Base-by-base conservation (phyloP, 2,329 filamentous ascomycete genomes). In the Phaeoacremonium minimum region DNA sequence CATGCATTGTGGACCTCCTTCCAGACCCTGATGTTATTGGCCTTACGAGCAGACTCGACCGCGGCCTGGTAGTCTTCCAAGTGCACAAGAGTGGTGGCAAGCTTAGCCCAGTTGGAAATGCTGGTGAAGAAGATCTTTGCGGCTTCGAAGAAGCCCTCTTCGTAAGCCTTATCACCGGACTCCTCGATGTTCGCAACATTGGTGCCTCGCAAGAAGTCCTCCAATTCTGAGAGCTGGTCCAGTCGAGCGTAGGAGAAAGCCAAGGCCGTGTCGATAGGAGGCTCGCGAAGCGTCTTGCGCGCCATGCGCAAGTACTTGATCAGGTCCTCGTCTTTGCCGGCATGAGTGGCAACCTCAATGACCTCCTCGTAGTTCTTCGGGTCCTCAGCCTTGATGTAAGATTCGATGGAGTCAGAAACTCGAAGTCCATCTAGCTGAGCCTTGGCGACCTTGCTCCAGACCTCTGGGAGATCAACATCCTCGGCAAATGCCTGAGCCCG, bases 51-150 rank as follows among this genome's bases (percentile, higher is more conserved):
- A 55, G 89, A 96, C 61, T 98, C 93, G 29, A 98, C 93, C 31
- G 93, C 93, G 50, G 88, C 88, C 65, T 98, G 94, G 70, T 98
- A 97, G 51, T 98, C 93, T 47, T 83, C 85, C 6, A 98, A 80
- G 61, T 97, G 89, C n/a, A 98, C 93, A 42, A 97, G 78, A 9
- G 93, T 98, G 9, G 93, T 97, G 12, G 93, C 90, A 52, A 98
- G 82, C 73, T 98, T 98, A 38, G 91, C 91, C 93, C 93, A 98
- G 77, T 98, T 98, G 37, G 93, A 98, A 59, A 98, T 95, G 69
- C 87, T 97, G 38, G 81, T 88, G 71, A 83, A 98, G 77, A 97
- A 98, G 56, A 98, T 97, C 79, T 98, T 98, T 47, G 93, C 88
- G 30, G 93, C 93, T 71, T 97, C 85, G 56, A 93, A 91, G 56